Evolutionary conservation across 345 rosid genomes (phyloP), one percentile per base, ranked within the genome.

Genomic region (Aegle marmelos): DNA sequence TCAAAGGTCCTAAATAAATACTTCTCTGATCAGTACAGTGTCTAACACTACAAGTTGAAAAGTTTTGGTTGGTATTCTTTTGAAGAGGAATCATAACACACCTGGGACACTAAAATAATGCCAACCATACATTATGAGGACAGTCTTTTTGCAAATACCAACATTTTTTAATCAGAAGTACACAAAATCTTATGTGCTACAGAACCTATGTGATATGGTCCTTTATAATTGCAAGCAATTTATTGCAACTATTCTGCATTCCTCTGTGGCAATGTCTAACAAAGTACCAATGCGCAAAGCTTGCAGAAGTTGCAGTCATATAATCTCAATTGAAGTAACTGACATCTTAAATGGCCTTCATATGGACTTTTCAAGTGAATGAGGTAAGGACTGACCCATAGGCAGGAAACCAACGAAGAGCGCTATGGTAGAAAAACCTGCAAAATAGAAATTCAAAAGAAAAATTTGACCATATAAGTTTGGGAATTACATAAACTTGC

Each of bases 401-500:
- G 73, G 85, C 79, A 59, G 96, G 97, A 82, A 95, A 95, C 96
- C 96, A 95, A 72, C 58, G 83, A 79, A 95, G 92, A 70, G 95
- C 96, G 80, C 99, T 92, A 61, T 95, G 98, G 86, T 93, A 95
- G 88, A 95, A 95, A 83, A 95, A 95, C 86, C 97, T 95, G 90
- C 76, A 80, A 83, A 74, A 70, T 24, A 28, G 41, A 81, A 62
- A 64, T 73, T 30, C 5, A 50, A 79, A 62, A 50, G 33, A 62
- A 63, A 76, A 28, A 45, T 5, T 4, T 7, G 33, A 45, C 34
- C 37, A 64, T 31, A 67, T n/a, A 75, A 70, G 37, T 14, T 63
- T 31, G 53, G n/a, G 58, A 70, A 57, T 57, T 28, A 37, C 39
- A 45, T 25, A 39, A 54, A 66, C 21, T 9, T 4, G 65, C 19